Evolutionary conservation across 106 monocot species (phyloP), one percentile per base, ranked within the genome.

Genomic region (Dendrobium nobile): DNA sequence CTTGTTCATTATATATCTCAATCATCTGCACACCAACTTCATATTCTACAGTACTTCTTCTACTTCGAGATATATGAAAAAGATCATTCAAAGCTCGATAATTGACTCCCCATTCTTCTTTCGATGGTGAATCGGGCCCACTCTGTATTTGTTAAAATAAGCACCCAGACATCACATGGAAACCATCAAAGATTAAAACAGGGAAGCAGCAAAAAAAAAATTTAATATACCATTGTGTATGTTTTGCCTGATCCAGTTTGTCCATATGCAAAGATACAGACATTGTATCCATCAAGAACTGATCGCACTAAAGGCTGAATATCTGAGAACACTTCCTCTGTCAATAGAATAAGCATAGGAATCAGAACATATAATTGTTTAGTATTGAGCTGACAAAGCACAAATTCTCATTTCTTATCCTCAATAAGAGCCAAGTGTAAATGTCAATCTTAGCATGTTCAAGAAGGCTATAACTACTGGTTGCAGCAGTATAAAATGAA

Each of bases 171-270:
- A 4, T 11, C 7, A 67, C 13, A 42, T 24, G 20, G 26, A 41
- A 67, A 72, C 18, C 4, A 48, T 24, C 33, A 70, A 70, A 65
- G 47, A 67, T 37, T 72, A 11, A 24, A 82, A 24, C 59, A 42
- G 26, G 31, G 40, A 16, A 51, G 37, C 4, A 28, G 70, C 13
- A 27, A 67, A 26, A 70, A 37, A 70, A 13, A 51, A 2, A 56
- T 59, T 28, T 4, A 10, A 22, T 47, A 78, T 86, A 95, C 90
- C 95, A 95, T 95, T 55, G 90, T 95, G 67, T 95, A 91, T 4
- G 95, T 95, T 82, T 95, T 95, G 16, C 95, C 95, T n/a, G 95
- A 95, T 73, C 95, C 92, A 77, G 92, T 95, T 82, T 95, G 95
- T 45, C 95, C 95, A 75, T 95, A 95, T 18, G 95, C 92, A 85